Base-by-base conservation (phyloP, 495 filamentous ascomycete genomes). In the Umbilicaria muhlenbergii region DNA sequence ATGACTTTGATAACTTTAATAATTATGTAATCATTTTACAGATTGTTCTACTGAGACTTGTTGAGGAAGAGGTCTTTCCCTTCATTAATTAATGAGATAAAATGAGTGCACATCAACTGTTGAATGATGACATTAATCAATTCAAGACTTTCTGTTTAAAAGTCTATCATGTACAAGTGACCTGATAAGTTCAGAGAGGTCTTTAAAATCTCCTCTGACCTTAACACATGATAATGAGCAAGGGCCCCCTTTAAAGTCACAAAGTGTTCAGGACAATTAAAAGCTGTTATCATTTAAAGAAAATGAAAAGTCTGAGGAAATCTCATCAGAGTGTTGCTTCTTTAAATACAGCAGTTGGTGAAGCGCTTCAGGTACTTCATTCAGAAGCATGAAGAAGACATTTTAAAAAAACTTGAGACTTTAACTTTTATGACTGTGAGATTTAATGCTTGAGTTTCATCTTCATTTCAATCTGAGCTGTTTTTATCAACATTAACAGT, bases 41-140 rank as follows among this genome's bases (percentile, higher is more conserved):
- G n/a, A n/a, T n/a, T 43, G 13, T 12, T 38, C 24, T 39, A 17
- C 24, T 40, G n/a, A 13, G 24, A 15, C 32, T 38, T 43, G n/a
- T n/a, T n/a, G n/a, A n/a, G n/a, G 13, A 43, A 38, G 15, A 39
- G 28, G n/a, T 40, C 5, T 11, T 12, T 39, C 24, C 28, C 28
- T 40, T 38, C 28, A 14, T 43, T 38, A 17, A 43, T 43, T 43
- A 43, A 21, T 43, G 24, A 43, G 28, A 11, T 43, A 43, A 40
- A 40, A 40, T 43, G 38, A 38, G 11, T 17, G 24, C 32, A 32
- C 32, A 40, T 17, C 6, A 43, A 43, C n/a, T 13, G 24, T 40
- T 43, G 13, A 40, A 43, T n/a, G n/a, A 38, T 38, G 12, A 43
- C 12, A 43, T 38, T 38, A 6, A 38, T 38, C 16, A 40, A 11